Base-by-base conservation (phyloP, 1,284 basidiomycete genomes). In the Gymnopus androsaceus region DNA sequence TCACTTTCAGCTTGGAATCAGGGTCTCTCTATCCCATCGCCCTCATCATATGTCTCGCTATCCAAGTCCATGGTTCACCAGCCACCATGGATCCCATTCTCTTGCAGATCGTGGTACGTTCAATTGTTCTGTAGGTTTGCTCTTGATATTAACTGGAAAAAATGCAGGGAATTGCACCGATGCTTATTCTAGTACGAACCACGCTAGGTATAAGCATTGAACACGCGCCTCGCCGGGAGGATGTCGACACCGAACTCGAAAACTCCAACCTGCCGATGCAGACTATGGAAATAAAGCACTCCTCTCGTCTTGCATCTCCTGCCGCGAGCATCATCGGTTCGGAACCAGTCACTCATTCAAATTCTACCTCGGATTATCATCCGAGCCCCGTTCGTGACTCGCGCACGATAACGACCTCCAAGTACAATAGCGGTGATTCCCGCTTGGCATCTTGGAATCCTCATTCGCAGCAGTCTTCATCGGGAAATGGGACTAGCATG, bases 21-120 rank as follows among this genome's bases (percentile, higher is more conserved):
- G 54, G 54, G n/a, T 41, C 47, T 3, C 14, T 55, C 6, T 50
- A 55, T 11, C 54, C 54, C 12, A 36, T 55, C 19, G 54, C 54
- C 23, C 51, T 53, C 33, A 31, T 48, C 21, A 49, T 55, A 55
- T 49, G 45, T 30, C 17, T 49, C 1, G 30, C 15, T 7, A 37
- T 55, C 30, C 38, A 49, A 55, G 36, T 49, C 11, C 42, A 17
- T 4, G 53, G 51, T 8, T 45, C 45, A n/a, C n/a, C 37, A 21
- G 54, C 36, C 21, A 31, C 34, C 21, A 55, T 55, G 54, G 54
- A 41, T 44, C 28, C 21, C 14, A 38, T 55, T 23, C 30, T 55
- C 5, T 28, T 55, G 7, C 54, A 48, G 15, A 49, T 55, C 28
- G 54, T 55, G 37, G 54, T 55, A 25, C 41, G 51, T 37, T 14